These are phyloP conservation scores for California macrophylla DNA, from an alignment of 441 rosid genomes.

Conservation along the genomic window DNA sequence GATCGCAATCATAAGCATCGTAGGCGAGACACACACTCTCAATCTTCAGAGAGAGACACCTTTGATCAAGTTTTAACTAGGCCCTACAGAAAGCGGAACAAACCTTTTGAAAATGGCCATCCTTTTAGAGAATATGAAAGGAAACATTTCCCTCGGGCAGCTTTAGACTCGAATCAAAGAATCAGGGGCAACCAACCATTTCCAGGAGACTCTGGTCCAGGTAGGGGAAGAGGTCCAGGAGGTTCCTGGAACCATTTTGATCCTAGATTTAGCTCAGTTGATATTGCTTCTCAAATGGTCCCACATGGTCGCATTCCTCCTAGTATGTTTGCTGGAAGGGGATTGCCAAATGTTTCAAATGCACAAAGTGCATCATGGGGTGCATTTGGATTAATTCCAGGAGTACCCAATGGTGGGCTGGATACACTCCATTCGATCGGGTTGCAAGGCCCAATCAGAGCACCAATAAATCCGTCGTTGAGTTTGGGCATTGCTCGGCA, in stretches of 20 bases:
- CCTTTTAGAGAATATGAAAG: constrained; percentile 43
- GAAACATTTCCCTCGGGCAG: constrained; percentile 36
- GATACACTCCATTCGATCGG: constrained; percentile 64
- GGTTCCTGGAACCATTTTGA: constrained; percentile 65
- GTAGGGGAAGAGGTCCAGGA: constrained; percentile 84
- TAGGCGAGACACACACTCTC: constrained; percentile 57
- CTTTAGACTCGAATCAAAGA: constrained; percentile 50
- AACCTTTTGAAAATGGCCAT: constrained; percentile 59
- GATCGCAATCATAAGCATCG: constrained; percentile 99
- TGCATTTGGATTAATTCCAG: constrained; percentile 72
- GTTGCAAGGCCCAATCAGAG: constrained; percentile 66
- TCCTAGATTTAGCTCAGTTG: constrained; percentile 54
- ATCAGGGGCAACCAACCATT: constrained; percentile 41
- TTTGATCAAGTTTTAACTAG: constrained; percentile 46
- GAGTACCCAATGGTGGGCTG: constrained; percentile 63
- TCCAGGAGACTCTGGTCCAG: constrained; percentile 54
- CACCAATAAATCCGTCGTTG: constrained; percentile 50
- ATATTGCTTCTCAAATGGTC: constrained; percentile 71
- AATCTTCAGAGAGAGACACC: constrained; percentile 60
- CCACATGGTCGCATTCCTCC: constrained; percentile 48
- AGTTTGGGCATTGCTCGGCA: constrained; percentile 70
- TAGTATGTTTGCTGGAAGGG: constrained; percentile 60
- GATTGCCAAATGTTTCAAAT: constrained; percentile 54
- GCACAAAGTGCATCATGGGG: constrained; percentile 63
- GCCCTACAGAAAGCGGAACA: constrained; percentile 58